These are phyloP conservation scores for Diaporthe citrichinensis DNA, from an alignment of 2,329 filamentous ascomycete genomes.

Conservation along the genomic window DNA sequence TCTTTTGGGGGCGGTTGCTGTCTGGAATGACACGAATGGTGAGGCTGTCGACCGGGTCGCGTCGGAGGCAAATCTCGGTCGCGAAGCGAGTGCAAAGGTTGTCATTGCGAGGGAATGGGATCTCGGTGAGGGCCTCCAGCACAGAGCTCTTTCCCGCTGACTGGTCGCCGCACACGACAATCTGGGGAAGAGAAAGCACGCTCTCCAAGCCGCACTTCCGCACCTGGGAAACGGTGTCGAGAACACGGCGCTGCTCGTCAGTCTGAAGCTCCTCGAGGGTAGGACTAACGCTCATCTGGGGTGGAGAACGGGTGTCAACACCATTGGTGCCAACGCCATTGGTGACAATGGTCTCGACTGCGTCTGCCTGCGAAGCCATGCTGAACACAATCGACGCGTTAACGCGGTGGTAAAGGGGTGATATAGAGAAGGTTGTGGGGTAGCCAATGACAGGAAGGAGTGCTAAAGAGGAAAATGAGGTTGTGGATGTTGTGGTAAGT, in stretches of 20 bases:
- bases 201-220: constrained; percentile 19
- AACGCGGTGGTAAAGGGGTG: neutral
- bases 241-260: constrained; percentile 30
- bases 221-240: constrained; percentile 15
- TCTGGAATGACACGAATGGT: constrained; percentile 27
- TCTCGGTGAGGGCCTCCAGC: constrained; percentile 34
- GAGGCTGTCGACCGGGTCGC: neutral
- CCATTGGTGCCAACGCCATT: neutral
- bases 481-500: neutral
- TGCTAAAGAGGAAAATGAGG: neutral
- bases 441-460: neutral
- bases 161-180: constrained; percentile 37
- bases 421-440: no score
- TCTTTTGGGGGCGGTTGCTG: neutral
- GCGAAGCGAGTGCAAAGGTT: constrained; percentile 38
- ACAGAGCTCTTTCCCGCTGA: constrained; percentile 36
- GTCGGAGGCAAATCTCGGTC: constrained; percentile 34
- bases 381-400: neutral
- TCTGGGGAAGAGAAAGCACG: constrained; percentile 9
- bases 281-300: neutral
- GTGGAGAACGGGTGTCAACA: neutral
- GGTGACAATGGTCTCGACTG: neutral
- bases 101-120: constrained; percentile 32
- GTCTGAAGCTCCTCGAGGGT: constrained; percentile 33
- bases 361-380: neutral